Conservation (phyloP, 768 basidiomycete genomes). For the Chiua virens region DNA sequence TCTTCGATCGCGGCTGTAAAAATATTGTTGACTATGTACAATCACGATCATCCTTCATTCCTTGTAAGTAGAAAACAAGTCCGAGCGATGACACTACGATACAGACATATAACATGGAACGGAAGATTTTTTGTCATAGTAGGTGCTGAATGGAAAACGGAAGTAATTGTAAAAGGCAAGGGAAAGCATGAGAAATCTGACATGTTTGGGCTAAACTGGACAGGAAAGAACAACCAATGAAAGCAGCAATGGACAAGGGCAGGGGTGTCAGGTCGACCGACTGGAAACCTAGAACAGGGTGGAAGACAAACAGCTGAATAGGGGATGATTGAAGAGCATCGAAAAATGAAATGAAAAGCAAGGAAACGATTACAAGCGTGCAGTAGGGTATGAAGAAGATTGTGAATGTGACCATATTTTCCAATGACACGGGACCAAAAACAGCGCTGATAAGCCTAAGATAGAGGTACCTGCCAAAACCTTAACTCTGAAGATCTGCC, state of each 20-base stretch:
- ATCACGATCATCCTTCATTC: conserved; percentile 26
- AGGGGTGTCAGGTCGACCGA: conserved; percentile 13
- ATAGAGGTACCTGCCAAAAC: conserved; percentile 27
- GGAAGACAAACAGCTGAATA: conserved; percentile 20
- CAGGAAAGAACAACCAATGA: conserved; percentile 11
- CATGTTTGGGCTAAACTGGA: conserved; percentile 1
- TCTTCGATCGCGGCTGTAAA: no score
- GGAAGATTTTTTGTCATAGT: conserved; percentile 29
- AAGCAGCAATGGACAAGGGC: conserved; percentile 16
- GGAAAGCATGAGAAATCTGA: not conserved
- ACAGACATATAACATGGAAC: conserved; percentile 26
- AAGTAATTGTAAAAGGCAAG: conserved; percentile 1
- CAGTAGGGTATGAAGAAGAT: conserved; percentile 31
- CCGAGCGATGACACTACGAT: conserved; percentile 25
- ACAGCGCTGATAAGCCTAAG: not conserved
- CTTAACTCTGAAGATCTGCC: conserved; percentile 38
- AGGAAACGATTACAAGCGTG: conserved; percentile 21
- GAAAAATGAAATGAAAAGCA: not conserved
- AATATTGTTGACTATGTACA: conserved; percentile 24
- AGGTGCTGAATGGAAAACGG: conserved; percentile 5
- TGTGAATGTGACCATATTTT: conserved; percentile 7
- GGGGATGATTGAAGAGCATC: conserved; percentile 5
- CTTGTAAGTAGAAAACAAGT: conserved; percentile 13
- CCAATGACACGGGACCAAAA: not conserved
- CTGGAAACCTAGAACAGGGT: conserved; percentile 20